phyloP scores from a whole-genome alignment of 345 rosid genomes.

The Gynandropsis gynandra region DNA sequence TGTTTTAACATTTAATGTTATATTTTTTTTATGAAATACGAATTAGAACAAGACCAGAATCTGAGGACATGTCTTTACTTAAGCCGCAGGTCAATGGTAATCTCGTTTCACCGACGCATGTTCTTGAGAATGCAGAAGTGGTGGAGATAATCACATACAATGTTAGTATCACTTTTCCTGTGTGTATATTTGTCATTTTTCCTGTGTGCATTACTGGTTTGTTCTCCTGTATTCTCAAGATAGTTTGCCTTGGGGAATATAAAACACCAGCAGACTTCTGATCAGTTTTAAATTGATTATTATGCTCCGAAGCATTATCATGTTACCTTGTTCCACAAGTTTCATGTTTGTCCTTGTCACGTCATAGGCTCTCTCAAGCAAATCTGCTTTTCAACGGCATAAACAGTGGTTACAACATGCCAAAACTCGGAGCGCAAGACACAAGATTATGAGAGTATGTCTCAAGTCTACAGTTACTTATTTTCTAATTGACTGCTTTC shows the following conservation, averaged over 20 bases:
- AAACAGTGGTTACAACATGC: conserved; percentile 90
- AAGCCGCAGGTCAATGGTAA: conserved; percentile 88
- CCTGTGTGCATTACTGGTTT: conserved; percentile 1
- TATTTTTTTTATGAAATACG: conserved; percentile 9
- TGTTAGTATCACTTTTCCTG: conserved; percentile 42
- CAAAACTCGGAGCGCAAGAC: conserved; percentile 90
- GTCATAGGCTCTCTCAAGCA: conserved; percentile 81
- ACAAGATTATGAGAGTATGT: conserved; percentile 87
- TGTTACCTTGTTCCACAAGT: conserved; percentile 4
- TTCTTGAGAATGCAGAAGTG: conserved; percentile 93
- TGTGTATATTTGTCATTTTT: conserved; percentile 14
- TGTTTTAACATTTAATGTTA: too few relatives aligned
- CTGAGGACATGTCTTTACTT: conserved; percentile 18
- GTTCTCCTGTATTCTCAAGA: background rate
- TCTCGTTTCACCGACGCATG: conserved; percentile 75
- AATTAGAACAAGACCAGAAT: conserved; percentile 4
- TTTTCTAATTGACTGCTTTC: background rate
- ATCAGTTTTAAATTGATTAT: conserved; percentile 6
- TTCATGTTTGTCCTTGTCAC: conserved; percentile 14
- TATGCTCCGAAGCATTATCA: background rate
- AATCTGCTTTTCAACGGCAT: conserved; percentile 83
- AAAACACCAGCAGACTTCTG: background rate
- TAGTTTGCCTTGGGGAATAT: background rate
- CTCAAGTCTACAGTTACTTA: background rate
- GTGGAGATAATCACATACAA: conserved; percentile 91